phyloP scores from a whole-genome alignment of 2,329 filamentous ascomycete genomes.

The Diaporthe amygdali region DNA sequence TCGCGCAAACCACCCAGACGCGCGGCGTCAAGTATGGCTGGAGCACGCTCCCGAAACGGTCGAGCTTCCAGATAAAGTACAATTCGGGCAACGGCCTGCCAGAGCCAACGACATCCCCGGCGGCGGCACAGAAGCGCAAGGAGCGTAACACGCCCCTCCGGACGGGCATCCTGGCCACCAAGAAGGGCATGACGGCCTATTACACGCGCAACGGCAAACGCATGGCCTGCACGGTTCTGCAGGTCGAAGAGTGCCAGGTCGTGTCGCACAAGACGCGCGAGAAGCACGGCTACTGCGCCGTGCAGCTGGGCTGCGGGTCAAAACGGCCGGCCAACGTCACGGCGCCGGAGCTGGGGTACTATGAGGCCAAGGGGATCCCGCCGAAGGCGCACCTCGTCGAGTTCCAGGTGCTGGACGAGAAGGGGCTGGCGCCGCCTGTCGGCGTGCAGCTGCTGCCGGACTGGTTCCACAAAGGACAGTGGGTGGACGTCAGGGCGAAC shows the following conservation, averaged over 20 bases:
- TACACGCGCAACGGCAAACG: conserved; percentile 82
- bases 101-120: conserved; percentile 60
- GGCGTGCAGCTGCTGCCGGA: conserved; percentile 80
- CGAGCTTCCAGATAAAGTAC: conserved; percentile 60
- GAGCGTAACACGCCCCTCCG: conserved; percentile 68
- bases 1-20: conserved; percentile 43
- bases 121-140: conserved; percentile 64
- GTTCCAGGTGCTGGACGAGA: conserved; percentile 79
- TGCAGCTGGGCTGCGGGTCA: conserved; percentile 83
- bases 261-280: conserved; percentile 82
- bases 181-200: conserved; percentile 95
- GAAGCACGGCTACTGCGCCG: conserved; percentile 89
- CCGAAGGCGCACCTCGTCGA: conserved; percentile 86
- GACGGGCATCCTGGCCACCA: conserved; percentile 82
- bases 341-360: conserved; percentile 87
- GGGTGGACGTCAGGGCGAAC: conserved; percentile 81
- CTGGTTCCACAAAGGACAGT: conserved; percentile 91
- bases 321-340: conserved; percentile 77
- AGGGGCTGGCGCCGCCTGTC: conserved; percentile 72
- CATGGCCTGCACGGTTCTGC: conserved; percentile 87
- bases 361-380: conserved; percentile 78
- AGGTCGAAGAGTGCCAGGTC: conserved; percentile 91
- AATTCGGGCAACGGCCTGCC: conserved; percentile 66
- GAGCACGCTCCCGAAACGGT: conserved; percentile 54
- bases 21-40: conserved; percentile 66